Conservation (phyloP, 2,329 filamentous ascomycete species). For the Stachybotrys chartarum region DNA sequence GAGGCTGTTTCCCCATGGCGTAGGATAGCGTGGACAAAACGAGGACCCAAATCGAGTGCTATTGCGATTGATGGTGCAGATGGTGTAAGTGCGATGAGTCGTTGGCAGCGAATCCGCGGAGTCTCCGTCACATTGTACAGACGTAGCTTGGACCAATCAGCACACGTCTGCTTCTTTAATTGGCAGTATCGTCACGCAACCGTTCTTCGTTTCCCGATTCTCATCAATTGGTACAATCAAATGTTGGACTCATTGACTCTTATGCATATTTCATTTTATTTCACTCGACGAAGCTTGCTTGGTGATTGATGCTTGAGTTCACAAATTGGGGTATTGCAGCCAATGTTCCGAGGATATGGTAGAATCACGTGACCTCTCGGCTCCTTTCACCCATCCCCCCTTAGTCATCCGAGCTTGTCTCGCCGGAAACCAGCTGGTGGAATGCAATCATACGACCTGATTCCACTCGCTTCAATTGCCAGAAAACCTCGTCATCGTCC, state of each 20-base stretch:
- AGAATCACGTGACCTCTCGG: slow-evolving; percentile 7
- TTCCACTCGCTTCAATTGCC: slow-evolving; percentile 14
- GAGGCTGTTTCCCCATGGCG: slow-evolving; percentile 22
- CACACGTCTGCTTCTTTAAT: background rate
- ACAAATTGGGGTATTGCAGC: too few species aligned
- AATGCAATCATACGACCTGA: slow-evolving; percentile 22
- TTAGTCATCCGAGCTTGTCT: slow-evolving; percentile 16
- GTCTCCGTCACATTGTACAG: background rate
- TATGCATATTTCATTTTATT: too few species aligned
- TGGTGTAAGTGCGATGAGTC: background rate
- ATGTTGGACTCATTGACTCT: too few species aligned
- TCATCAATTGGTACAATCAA: too few species aligned
- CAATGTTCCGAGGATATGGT: background rate
- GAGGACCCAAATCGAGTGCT: too few species aligned
- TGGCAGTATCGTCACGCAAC: too few species aligned
- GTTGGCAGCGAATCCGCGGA: background rate
- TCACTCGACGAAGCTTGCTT: too few species aligned
- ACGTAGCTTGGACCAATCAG: background rate
- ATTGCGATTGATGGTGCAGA: background rate
- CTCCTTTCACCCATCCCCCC: background rate
- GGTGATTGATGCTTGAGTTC: too few species aligned
- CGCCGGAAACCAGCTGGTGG: slow-evolving; percentile 2
- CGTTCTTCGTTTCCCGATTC: too few species aligned
- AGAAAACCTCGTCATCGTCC: slow-evolving; percentile 12
- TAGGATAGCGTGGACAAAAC: background rate